Evolutionary conservation across 2,329 filamentous ascomycete species (phyloP).

Genomic region (Colletotrichum eremochloae): DNA sequence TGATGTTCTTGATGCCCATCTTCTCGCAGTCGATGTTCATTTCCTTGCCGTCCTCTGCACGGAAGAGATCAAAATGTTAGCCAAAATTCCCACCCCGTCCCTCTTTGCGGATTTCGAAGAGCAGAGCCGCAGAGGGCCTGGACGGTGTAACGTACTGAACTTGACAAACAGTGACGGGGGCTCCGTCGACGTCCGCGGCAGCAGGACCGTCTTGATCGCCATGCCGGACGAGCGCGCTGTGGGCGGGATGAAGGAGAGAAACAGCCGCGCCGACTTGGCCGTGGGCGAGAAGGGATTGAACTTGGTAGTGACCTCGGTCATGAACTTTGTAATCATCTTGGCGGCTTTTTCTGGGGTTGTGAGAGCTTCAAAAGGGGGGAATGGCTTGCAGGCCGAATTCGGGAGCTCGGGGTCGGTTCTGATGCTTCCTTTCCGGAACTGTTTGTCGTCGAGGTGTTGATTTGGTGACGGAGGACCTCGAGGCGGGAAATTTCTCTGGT

Average conservation of each 20-base stretch:
- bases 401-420: neutral
- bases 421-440: neutral
- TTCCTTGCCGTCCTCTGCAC: conserved; percentile 89
- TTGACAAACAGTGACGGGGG: conserved; percentile 80
- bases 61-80: neutral
- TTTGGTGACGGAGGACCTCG: neutral
- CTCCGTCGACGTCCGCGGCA: conserved; percentile 78
- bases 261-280: conserved; percentile 86
- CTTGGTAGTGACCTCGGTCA: conserved; percentile 85
- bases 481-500: neutral
- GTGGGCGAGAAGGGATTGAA: conserved; percentile 92
- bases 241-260: conserved; percentile 87
- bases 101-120: neutral
- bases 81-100: neutral
- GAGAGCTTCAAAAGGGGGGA: neutral
- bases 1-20: conserved; percentile 85
- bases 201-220: conserved; percentile 81
- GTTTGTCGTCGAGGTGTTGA: neutral
- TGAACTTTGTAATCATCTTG: conserved; percentile 86
- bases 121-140: neutral
- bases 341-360: neutral
- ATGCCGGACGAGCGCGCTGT: conserved; percentile 80
- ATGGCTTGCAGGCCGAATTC: neutral
- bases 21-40: conserved; percentile 85
- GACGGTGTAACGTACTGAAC: conserved; percentile 78